Evolutionary conservation across 345 rosid species (phyloP).

Genomic region (Aquilaria yunnanensis): DNA sequence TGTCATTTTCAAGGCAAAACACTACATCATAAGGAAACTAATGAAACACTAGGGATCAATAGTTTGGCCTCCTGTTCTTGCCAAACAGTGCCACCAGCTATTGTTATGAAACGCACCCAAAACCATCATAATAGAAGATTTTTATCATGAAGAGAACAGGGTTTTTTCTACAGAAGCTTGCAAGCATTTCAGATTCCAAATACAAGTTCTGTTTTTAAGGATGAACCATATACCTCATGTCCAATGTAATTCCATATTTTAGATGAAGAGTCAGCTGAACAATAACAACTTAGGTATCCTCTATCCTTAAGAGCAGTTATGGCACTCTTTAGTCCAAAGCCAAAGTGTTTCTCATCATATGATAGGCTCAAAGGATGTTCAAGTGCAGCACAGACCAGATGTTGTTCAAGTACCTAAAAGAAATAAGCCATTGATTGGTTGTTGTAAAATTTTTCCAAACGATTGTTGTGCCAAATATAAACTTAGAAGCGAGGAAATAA

Average conservation of each 20-base stretch:
- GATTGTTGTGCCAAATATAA: constrained; percentile 10
- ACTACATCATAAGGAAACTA: too few relatives aligned
- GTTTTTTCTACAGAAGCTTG: background rate
- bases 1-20: too few relatives aligned
- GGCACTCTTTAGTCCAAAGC: constrained; percentile 47
- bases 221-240: constrained; percentile 47
- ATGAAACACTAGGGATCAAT: background rate
- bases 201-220: background rate
- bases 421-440: constrained; percentile 9
- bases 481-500: background rate
- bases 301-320: constrained; percentile 46
- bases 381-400: constrained; percentile 77
- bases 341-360: constrained; percentile 71
- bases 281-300: constrained; percentile 52
- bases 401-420: constrained; percentile 81
- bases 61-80: too few relatives aligned
- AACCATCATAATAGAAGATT: too few relatives aligned
- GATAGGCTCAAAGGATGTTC: constrained; percentile 76
- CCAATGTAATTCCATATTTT: constrained; percentile 81
- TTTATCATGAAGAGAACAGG: background rate
- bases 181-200: background rate
- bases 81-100: too few relatives aligned
- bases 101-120: too few relatives aligned
- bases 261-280: constrained; percentile 47
- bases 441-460: constrained; percentile 12